phyloP scores from a whole-genome alignment of 306 rosid species.

The Malus orientalis region DNA sequence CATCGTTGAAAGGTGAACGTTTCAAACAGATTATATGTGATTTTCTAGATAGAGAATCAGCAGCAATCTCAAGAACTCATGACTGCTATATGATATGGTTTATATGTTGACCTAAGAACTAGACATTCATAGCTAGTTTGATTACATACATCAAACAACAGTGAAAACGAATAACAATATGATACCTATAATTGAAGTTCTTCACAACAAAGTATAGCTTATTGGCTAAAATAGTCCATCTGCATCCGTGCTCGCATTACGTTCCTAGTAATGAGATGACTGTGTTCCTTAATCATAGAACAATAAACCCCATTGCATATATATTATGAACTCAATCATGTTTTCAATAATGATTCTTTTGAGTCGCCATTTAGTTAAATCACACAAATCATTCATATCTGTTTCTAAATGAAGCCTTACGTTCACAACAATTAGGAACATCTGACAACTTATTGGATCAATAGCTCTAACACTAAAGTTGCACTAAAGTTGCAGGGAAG shows the following conservation, averaged over 20 bases:
- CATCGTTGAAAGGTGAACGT: background rate
- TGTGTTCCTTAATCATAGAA: background rate
- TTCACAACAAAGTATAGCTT: constrained; percentile 81
- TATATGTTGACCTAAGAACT: background rate
- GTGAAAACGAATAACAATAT: background rate
- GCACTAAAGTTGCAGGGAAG: background rate
- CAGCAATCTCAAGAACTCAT: background rate
- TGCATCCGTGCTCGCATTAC: constrained; percentile 10
- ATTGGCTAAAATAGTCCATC: constrained; percentile 12
- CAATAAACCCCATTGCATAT: background rate
- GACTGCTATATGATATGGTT: background rate
- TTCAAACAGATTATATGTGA: background rate
- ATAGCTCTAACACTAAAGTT: too few species aligned
- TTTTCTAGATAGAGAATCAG: background rate
- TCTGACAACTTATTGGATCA: background rate
- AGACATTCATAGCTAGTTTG: background rate
- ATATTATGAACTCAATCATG: background rate
- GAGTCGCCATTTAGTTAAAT: background rate
- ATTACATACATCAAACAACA: background rate
- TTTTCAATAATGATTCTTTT: background rate
- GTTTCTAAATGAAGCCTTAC: background rate
- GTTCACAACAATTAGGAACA: background rate
- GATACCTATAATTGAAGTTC: constrained; percentile 90
- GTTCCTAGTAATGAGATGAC: constrained; percentile 7
- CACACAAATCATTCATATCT: background rate